These are phyloP conservation scores for Scedosporium apiospermum DNA, from an alignment of 2,329 filamentous ascomycete genomes.

Conservation along the genomic window DNA sequence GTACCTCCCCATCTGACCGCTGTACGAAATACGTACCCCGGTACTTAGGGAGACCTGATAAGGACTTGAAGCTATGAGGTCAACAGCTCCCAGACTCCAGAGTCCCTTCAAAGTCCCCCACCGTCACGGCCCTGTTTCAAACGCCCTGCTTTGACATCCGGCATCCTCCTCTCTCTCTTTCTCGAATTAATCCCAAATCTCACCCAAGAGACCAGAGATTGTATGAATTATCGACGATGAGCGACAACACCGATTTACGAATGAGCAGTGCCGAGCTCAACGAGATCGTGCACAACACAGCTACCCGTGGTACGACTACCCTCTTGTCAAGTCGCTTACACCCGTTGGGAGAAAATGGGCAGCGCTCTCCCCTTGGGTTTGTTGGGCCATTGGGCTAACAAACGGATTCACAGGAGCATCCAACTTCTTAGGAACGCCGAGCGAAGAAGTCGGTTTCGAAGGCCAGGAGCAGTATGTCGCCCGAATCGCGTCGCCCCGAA, in stretches of 20 bases:
- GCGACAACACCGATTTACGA: conserved; percentile 56
- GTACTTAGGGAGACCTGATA: background rate
- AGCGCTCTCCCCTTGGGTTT: background rate
- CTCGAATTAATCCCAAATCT: background rate
- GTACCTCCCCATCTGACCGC: background rate
- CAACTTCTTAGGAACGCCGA: conserved; percentile 63
- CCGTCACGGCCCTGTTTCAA: conserved; percentile 1
- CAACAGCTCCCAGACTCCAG: background rate
- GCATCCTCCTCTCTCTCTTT: background rate
- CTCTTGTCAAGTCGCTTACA: conserved; percentile 8
- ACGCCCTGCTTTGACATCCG: background rate
- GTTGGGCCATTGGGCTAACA: conserved; percentile 10
- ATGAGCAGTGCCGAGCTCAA: conserved; percentile 86
- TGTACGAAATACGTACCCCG: background rate
- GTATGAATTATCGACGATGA: background rate
- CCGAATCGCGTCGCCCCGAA: conserved; percentile 59
- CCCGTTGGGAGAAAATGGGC: background rate
- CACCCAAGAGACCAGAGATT: background rate
- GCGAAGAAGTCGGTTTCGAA: conserved; percentile 83
- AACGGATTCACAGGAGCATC: conserved; percentile 46
- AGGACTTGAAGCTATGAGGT: background rate
- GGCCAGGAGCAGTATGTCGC: conserved; percentile 77
- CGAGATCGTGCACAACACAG: conserved; percentile 72
- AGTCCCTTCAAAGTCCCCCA: background rate
- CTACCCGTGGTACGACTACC: conserved; percentile 38